Base-by-base conservation (phyloP, 2,329 filamentous ascomycete genomes). In the Mollisiaceae sp. region DNA sequence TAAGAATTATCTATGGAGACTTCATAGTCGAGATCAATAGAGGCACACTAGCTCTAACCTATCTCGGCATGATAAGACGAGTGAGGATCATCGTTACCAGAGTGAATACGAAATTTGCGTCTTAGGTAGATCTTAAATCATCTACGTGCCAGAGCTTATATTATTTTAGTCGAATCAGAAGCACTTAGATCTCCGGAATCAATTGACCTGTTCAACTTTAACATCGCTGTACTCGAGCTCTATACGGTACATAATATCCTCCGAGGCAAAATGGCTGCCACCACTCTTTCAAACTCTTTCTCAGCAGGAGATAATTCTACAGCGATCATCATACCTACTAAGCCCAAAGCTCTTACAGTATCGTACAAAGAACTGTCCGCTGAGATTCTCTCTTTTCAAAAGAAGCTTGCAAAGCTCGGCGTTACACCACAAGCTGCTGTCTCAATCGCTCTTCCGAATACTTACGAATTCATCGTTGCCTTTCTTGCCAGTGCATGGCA, bases 401-500 rank as follows among this genome's bases (percentile, higher is more conserved):
- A 83, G 75, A 91, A 92, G 79, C 87, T 96, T 68, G 92, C 92
- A 27, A 83, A 84, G 57, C 83, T 94, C 63, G 92, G 92, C 69
- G 87, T 96, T 68, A 82, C 84, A 64, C 83, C 85, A 52, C 84
- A 85, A 70, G 86, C 89, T 15, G 89, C 91, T 56, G 91, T 96
- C 60, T 95, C 92, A 57, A 93, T 96, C 76, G 91, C 92, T 35
- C 85, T 93, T 20, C 86, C 90, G 65, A 96, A 96, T 81, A 93
- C 90, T 61, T 94, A 93, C 79, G 91, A 94, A 78, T 95, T 96
- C 79, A 91, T 96, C 75, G 88, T 95, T 64, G 89, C 92, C 1
- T 97, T 96, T 79, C 85, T 96, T 54, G 92, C 92, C n/a, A 85
- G 89, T 20, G 87, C 91, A n/a, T 93, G 90, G 87, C 92, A 95